A percentile compares a stretch with the other conserved stretches of the same genome.
Evolutionary conservation across 2,329 filamentous ascomycete genomes (phyloP).

Genomic region (Fusarium praegraminearum): DNA sequence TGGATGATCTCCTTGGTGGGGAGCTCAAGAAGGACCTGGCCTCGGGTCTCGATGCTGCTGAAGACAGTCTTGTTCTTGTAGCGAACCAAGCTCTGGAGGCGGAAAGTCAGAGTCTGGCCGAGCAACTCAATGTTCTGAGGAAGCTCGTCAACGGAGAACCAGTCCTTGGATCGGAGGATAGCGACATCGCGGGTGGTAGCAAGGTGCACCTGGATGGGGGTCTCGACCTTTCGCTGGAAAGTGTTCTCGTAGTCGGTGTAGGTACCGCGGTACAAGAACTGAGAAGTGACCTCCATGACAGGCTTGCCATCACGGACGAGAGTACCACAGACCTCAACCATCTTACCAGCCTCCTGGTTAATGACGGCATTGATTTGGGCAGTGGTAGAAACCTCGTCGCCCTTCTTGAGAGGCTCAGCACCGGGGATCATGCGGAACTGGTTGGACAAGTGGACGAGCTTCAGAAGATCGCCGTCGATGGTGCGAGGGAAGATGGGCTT

Average conservation of each 20-base stretch:
- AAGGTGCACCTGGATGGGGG: constrained; percentile 92
- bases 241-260: constrained; percentile 98
- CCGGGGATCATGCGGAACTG: constrained; percentile 98
- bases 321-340: constrained; percentile 99
- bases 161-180: constrained; percentile 94
- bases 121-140: constrained; percentile 84
- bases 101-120: constrained; percentile 95
- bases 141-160: constrained; percentile 85
- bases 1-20: constrained; percentile 98
- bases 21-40: constrained; percentile 92
- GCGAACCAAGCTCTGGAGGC: constrained; percentile 87
- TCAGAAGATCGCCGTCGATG: constrained; percentile 95
- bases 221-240: constrained; percentile 97
- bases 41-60: constrained; percentile 90
- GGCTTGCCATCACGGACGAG: constrained; percentile 85
- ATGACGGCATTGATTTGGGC: constrained; percentile 97
- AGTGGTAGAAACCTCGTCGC: constrained; percentile 90
- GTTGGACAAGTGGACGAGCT: constrained; percentile 96
- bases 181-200: constrained; percentile 91
- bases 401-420: constrained; percentile 94
- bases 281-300: constrained; percentile 98
- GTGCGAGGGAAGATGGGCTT: constrained; percentile 98
- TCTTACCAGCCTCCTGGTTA: constrained; percentile 98
- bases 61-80: constrained; percentile 97
- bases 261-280: constrained; percentile 94